Conservation (phyloP, 2,329 filamentous ascomycete species). For the Didymella pinodella region DNA sequence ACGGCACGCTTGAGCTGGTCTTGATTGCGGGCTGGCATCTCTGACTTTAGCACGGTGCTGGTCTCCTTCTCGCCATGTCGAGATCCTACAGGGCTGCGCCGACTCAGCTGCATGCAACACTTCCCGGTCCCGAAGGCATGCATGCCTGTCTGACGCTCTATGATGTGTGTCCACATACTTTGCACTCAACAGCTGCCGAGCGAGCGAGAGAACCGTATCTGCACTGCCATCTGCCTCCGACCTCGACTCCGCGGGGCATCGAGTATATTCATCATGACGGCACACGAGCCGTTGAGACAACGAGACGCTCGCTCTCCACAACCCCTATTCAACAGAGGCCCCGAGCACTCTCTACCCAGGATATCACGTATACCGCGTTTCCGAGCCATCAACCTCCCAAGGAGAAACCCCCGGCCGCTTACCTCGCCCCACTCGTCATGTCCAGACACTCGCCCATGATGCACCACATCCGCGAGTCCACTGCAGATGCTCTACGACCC, state of each 20-base stretch:
- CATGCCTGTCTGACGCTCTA: slow-evolving; percentile 13
- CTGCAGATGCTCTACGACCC: background rate
- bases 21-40: background rate
- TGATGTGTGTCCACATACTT: slow-evolving; percentile 12
- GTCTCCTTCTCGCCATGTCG: background rate
- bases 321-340: background rate
- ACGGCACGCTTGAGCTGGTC: background rate
- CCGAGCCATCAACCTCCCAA: background rate
- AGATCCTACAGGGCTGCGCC: background rate
- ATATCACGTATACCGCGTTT: background rate
- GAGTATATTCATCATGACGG: background rate
- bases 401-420: background rate
- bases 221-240: background rate
- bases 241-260: background rate
- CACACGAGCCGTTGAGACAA: background rate
- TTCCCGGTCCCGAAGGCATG: slow-evolving; percentile 1
- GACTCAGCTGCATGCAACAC: slow-evolving; percentile 5
- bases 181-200: background rate
- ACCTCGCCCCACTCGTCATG: background rate
- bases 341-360: background rate
- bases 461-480: slow-evolving; percentile 2
- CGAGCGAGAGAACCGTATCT: background rate
- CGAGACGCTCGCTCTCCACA: background rate
- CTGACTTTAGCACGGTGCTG: background rate
- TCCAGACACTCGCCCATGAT: slow-evolving; percentile 2